Evolutionary conservation across 768 basidiomycete genomes (phyloP).

Genomic region (Russula abietina): DNA sequence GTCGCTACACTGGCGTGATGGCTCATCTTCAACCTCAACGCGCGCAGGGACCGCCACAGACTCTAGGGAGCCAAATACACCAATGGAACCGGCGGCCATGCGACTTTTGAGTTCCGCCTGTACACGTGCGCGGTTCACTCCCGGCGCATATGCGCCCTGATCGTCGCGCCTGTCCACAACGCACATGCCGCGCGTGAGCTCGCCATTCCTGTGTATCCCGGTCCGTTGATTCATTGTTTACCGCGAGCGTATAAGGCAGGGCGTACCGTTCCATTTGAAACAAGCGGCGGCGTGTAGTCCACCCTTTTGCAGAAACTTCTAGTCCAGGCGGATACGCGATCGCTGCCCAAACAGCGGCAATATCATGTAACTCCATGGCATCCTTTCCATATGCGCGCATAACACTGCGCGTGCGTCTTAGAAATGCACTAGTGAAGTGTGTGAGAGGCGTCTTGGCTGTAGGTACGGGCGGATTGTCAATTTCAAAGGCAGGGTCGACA

Average conservation of each 20-base stretch:
- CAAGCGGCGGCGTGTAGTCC: constrained; percentile 38
- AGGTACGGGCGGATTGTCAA: constrained; percentile 44
- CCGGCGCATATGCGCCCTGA: constrained; percentile 55
- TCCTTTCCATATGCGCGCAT: constrained; percentile 81
- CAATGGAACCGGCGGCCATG: constrained; percentile 28
- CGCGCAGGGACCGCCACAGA: constrained; percentile 50
- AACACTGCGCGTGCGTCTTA: constrained; percentile 66
- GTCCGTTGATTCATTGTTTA: not conserved
- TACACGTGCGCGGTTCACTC: constrained; percentile 56
- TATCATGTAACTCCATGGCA: constrained; percentile 86
- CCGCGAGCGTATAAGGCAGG: not conserved
- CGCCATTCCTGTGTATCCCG: constrained; percentile 49
- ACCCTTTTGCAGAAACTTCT: constrained; percentile 41
- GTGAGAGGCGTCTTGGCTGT: constrained; percentile 51
- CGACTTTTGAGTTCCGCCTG: constrained; percentile 47
- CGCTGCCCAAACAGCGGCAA: constrained; percentile 84
- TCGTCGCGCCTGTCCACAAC: constrained; percentile 75
- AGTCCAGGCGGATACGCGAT: constrained; percentile 54
- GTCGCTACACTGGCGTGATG: not conserved
- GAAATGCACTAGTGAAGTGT: constrained; percentile 76
- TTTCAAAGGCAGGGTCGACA: constrained; percentile 59
- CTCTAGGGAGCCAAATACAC: constrained; percentile 34
- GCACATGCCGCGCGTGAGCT: constrained; percentile 81
- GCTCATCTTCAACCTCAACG: constrained; percentile 42
- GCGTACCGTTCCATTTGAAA: constrained; percentile 24